These are phyloP conservation scores for Immersiella caudata DNA, from an alignment of 495 filamentous ascomycete genomes.

Conservation along the genomic window DNA sequence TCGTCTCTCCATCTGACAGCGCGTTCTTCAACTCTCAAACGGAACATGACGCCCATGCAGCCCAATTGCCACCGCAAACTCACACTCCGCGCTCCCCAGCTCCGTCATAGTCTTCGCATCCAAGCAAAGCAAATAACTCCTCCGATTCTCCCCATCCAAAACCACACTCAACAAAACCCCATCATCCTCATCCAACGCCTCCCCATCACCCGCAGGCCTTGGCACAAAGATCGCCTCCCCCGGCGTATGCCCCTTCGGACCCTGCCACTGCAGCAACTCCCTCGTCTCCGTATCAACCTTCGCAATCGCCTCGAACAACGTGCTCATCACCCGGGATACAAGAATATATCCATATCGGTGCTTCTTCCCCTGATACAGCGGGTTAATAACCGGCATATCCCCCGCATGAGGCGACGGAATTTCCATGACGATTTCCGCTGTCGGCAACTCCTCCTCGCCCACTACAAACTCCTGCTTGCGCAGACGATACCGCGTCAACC, in stretches of 20 bases:
- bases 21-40: neutral
- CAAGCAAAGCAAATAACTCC: conserved; percentile 70
- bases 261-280: conserved; percentile 55
- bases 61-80: conserved; percentile 64
- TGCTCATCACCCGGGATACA: conserved; percentile 58
- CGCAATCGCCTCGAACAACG: conserved; percentile 65
- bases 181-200: conserved; percentile 62
- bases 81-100: conserved; percentile 65
- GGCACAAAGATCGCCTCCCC: conserved; percentile 76
- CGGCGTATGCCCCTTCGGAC: conserved; percentile 63
- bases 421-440: conserved; percentile 5
- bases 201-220: conserved; percentile 36
- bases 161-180: conserved; percentile 74
- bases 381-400: conserved; percentile 74
- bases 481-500: conserved; percentile 45
- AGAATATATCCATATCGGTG: conserved; percentile 69
- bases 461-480: neutral
- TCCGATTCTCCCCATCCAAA: conserved; percentile 62
- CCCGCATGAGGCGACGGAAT: conserved; percentile 44
- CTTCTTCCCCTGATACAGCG: conserved; percentile 50
- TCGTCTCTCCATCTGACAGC: too few species aligned
- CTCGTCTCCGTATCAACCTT: conserved; percentile 67
- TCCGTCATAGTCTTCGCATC: conserved; percentile 69
- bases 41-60: conserved; percentile 68
- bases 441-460: neutral